Conservation (phyloP, 2,329 filamentous ascomycete genomes). For the Xylariaceae sp. region DNA sequence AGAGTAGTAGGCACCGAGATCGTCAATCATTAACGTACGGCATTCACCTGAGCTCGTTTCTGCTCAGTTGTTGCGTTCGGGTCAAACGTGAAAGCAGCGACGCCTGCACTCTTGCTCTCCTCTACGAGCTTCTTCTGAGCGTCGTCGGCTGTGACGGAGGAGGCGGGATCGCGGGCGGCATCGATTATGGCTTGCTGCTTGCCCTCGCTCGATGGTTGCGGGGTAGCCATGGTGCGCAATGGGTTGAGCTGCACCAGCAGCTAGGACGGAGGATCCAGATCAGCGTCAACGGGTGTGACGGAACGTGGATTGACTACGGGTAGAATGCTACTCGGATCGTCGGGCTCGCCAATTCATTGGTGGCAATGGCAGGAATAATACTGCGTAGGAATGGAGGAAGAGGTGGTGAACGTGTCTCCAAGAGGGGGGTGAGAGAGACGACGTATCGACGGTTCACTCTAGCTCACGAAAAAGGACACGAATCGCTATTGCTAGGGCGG, state of each 20-base stretch:
- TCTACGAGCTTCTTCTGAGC: slow-evolving; percentile 70
- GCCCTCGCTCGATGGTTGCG: slow-evolving; percentile 53
- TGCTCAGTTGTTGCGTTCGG: slow-evolving; percentile 76
- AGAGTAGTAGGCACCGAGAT: not conserved
- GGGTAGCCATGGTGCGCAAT: slow-evolving; percentile 31
- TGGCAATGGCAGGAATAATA: not conserved
- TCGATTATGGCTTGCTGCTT: slow-evolving; percentile 78
- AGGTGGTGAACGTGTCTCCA: not conserved
- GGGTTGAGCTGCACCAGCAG: slow-evolving; percentile 28
- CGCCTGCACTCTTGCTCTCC: slow-evolving; percentile 73
- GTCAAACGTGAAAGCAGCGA: slow-evolving; percentile 78
- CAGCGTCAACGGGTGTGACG: not conserved
- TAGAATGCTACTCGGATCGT: not conserved
- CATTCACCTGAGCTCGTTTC: slow-evolving; percentile 73
- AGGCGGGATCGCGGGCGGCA: slow-evolving; percentile 67
- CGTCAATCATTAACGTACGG: slow-evolving; percentile 54
- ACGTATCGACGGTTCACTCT: not conserved
- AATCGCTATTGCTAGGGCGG: not conserved
- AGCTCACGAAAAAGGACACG: not conserved
- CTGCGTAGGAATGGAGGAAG: not conserved
- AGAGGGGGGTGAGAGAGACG: not conserved
- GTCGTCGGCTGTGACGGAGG: slow-evolving; percentile 60
- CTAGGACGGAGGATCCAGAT: slow-evolving; percentile 15
- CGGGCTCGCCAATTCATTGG: not conserved
- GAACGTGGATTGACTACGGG: not conserved